phyloP scores from a whole-genome alignment of 2,329 filamentous ascomycete genomes.

The Achaetomium macrosporum region DNA sequence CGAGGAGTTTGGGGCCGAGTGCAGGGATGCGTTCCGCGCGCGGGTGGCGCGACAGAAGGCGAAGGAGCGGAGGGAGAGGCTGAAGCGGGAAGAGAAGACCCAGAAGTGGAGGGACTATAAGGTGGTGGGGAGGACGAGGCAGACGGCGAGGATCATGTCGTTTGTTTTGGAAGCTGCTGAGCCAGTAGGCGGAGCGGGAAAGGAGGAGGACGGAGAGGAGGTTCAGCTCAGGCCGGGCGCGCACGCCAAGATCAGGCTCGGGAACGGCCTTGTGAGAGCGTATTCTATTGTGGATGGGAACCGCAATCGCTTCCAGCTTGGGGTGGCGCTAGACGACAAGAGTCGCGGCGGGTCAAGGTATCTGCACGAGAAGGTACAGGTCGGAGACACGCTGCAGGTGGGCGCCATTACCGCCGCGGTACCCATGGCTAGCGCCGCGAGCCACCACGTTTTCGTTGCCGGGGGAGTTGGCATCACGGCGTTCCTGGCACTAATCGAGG shows the following conservation, averaged over 20 bases:
- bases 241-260: conserved; percentile 53
- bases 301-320: conserved; percentile 48
- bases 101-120: conserved; percentile 41
- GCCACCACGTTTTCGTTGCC: conserved; percentile 56
- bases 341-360: conserved; percentile 58
- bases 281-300: conserved; percentile 56
- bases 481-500: conserved; percentile 47
- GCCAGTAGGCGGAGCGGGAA: conserved; percentile 27
- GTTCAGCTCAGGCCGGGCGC: conserved; percentile 39
- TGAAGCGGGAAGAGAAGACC: conserved; percentile 17
- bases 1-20: conserved; percentile 45
- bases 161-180: conserved; percentile 46
- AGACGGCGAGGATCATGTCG: conserved; percentile 47
- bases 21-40: conserved; percentile 41
- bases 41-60: conserved; percentile 43
- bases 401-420: conserved; percentile 47
- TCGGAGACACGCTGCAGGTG: conserved; percentile 46
- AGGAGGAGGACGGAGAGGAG: conserved; percentile 28
- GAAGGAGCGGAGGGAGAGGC: conserved; percentile 23
- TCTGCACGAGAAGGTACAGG: conserved; percentile 43
- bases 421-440: conserved; percentile 40
- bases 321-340: conserved; percentile 48
- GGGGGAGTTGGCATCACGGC: conserved; percentile 63
- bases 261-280: conserved; percentile 49
- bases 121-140: conserved; percentile 43